Base-by-base conservation (phyloP, 2,329 filamentous ascomycete genomes). In the Leptodontidium sp. region DNA sequence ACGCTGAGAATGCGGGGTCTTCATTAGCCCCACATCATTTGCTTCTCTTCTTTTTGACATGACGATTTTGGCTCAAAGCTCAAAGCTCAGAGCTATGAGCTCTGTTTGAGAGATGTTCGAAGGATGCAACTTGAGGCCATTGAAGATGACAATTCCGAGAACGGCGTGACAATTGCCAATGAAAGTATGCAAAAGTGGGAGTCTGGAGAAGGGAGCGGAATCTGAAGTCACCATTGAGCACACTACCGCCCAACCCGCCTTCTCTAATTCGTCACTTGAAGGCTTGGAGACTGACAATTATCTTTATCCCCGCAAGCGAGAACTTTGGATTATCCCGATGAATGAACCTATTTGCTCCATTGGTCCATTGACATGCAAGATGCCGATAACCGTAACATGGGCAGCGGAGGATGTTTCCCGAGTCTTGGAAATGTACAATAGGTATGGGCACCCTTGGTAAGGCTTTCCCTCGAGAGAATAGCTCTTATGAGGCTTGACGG, bases 321-420 rank as follows among this genome's bases (percentile, higher is more conserved):
- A 17, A 21, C 38, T 62, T 40, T 43, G 29, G 66, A 26, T n/a
- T 43, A 63, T 63, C 49, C 35, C 15, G 50, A 53, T 11, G 43
- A 17, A 6, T 26, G 43, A 53, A 3, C 29, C 29, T 29, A 14
- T 3, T 50, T 47, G 11, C 24, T 14, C 61, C 2, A 69, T 68
- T 72, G 68, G 66, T 53, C 17, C 32, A 17, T 9, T 21, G 29
- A 21, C 6, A 64, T 68, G 69, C 67, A 70, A 47, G 49, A 62
- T 74, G 72, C 72, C 71, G 72, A 71, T 74, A 72, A 53, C 70
- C 72, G 72, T 68, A 29, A 52, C 21, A 12, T 40, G 9, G 11
- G 21, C 11, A 24, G 40, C 57, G 14, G 57, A 29, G 17, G 21
- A 26, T 26, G 57, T 29, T 17, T 24, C 26, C 40, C 57, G 15